Percentiles rank a stretch among this genome's conserved stretches.
Evolutionary conservation across 2,329 filamentous ascomycete genomes (phyloP).

Genomic region (Verticillium zaregamsianum): DNA sequence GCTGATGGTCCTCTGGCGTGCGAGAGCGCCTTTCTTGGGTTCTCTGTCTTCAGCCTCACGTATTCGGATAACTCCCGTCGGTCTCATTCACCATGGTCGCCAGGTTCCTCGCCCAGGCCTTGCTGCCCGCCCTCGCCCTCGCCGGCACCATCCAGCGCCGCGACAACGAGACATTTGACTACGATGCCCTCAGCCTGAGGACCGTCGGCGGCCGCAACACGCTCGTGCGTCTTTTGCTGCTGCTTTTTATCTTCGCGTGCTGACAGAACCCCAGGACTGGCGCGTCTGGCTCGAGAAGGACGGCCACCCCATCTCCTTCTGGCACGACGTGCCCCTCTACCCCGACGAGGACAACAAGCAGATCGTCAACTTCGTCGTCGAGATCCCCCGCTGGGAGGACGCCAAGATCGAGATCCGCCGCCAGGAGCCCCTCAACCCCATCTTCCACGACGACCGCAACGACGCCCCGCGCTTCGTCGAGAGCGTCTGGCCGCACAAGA

Average conservation of each 20-base stretch:
- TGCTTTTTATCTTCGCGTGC: neutral
- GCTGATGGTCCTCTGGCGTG: neutral
- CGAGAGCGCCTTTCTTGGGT: neutral
- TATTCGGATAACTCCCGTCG: neutral
- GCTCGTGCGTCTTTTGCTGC: slow-evolving; percentile 18
- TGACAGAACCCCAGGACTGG: slow-evolving; percentile 27
- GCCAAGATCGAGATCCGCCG: slow-evolving; percentile 35
- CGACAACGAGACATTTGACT: slow-evolving; percentile 17
- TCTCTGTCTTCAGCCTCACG: neutral
- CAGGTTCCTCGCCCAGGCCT: neutral
- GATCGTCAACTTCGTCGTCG: slow-evolving; percentile 33
- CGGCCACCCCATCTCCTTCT: slow-evolving; percentile 33
- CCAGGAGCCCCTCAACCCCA: slow-evolving; percentile 35
- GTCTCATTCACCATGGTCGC: neutral
- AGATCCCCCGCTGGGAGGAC: slow-evolving; percentile 37
- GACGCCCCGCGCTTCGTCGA: slow-evolving; percentile 32
- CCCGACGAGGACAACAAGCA: slow-evolving; percentile 26
- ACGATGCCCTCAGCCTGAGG: slow-evolving; percentile 20
- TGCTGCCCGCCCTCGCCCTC: neutral
- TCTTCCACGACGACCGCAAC: slow-evolving; percentile 35
- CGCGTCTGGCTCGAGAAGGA: slow-evolving; percentile 34
- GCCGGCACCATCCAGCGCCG: neutral
- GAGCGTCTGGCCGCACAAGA: slow-evolving; percentile 38
- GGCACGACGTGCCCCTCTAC: slow-evolving; percentile 37
- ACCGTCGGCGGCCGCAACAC: slow-evolving; percentile 35